Base-by-base conservation (phyloP, 192 early-diverging fungal genomes). In the Gamsiella multidivaricata region DNA sequence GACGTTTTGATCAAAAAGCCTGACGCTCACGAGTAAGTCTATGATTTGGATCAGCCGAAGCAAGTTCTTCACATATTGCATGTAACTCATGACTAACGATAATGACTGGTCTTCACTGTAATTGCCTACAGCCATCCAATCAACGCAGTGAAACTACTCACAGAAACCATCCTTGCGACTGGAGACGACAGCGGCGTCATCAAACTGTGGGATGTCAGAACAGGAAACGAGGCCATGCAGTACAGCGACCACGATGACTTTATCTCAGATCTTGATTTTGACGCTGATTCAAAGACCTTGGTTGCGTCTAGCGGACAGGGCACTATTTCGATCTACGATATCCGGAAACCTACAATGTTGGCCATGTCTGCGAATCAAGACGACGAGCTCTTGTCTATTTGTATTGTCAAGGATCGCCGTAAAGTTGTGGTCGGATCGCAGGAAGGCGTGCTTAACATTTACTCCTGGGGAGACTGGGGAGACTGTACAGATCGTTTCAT, bases 341-440 rank as follows among this genome's bases (percentile, higher is more conserved):
- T 96, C 43, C 91, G 96, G 51, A 97, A 96, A 79, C 81, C 87
- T 14, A 90, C 93, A 52, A 91, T 94, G 15, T 81, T 94, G 28
- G 93, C 89, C 33, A 90, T 94, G 67, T 98, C 95, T 7, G 98
- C 92, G 29, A 92, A 96, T 69, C 94, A 95, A 85, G 98, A 98
- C 36, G 96, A 97, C 79, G 98, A 98, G 70, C 85, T 98, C 39
- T 74, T 99, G 46, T 97, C 92, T 25, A 85, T 98, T 20, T 70
- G 72, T 3, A 74, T 94, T 50, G 87, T 95, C 11, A 88, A 89
- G 85, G 88, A 93, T 65, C 86, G 86, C 22, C 87, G 85, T 32
- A 97, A 96, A 76, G 97, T 90, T 9, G 88, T 97, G 2, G 93
- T 96, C 3, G 98, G 98, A 32, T 93, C 94, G 18, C 94, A 97